Evolutionary conservation across 1,284 basidiomycete species (phyloP), one percentile per base, ranked within the genome.

Genomic region (Ganoderma leucocontextum): DNA sequence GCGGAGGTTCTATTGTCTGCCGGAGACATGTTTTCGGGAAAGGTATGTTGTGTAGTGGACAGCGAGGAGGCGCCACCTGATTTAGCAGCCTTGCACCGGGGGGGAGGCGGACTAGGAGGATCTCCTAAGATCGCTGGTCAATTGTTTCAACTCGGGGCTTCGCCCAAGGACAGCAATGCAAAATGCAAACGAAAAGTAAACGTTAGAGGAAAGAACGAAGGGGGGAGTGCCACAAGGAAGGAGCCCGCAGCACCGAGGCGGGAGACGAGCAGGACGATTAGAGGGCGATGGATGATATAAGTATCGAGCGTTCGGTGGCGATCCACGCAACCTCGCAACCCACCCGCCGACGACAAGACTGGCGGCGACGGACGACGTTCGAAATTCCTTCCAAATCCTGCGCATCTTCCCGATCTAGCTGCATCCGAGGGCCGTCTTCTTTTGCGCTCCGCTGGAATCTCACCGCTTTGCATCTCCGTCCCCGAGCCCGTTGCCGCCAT

Each of bases 11-110:
- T 73, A 73, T 73, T 73, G 72, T 73, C 72, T 73, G 58, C 72
- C 72, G 68, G 72, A 73, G 72, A 73, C 72, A 73, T 73, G 68
- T 66, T 73, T 68, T 70, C 61, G 67, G 72, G 63, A 57, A 70
- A 71, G 64, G 72, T 67, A 65, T 67, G 67, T 68, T 66, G 67
- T 66, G 65, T 49, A 57, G 68, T 47, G 63, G 67, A 55, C 62
- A 60, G 67, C 42, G 47, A 62, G 67, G 61, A 64, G 65, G 65
- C 49, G 67, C 67, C 69, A 68, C 72, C 69, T 67, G 72, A 68
- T 71, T 71, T 66, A 65, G 72, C 62, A 71, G 68, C 69, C 72
- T 64, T 66, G 72, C 60, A 70, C 72, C 72, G 60, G 63, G 42
- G 60, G 69, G 38, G 69, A 68, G 69, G 72, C 67, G 66, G 65